Base-by-base conservation (phyloP, 192 early-diverging fungal species). In the Entophlyctis luteolus region DNA sequence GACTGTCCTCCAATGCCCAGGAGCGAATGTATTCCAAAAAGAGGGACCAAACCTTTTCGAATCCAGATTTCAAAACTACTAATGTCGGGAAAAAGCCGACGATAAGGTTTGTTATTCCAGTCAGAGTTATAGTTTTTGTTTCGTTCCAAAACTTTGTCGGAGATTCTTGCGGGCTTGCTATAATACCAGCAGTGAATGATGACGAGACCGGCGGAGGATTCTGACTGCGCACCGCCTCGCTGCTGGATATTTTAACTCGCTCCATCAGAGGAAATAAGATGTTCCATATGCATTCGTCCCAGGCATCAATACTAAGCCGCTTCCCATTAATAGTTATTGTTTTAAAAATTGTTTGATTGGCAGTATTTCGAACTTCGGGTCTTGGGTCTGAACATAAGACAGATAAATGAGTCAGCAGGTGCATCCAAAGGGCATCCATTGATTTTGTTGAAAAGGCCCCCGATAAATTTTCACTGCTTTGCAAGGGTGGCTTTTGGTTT, bases 301-400 rank as follows among this genome's bases (percentile, higher is more conserved):
- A 96, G 8, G 89, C 78, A 38, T 88, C 80, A 33, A 75, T 65
- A 20, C 84, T 84, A 18, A 99, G 79, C 16, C 81, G 67, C 31
- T 67, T 65, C 5, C 92, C 97, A 67, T 96, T 93, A 79, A 96
- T 91, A 39, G 88, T 86, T 36, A 99, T 88, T 3, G 95, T 93
- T 48, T 94, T 82, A 73, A 96, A 95, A 48, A 99, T 77, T 2
- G 95, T 98, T 72, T 98, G 97, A 48, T 90, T 91, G 18, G 94
- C 93, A 14, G 90, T 89, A 68, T 95, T 92, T 27, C 97, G 83
- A 8, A 99, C 94, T 68, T 98, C 94, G 0, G 92, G 90, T 16
- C 95, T 78, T 4, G 63, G 62, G 66, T 99, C 97, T 14, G 88
- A 86, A 55, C 93, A 94, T 25, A 94, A 81, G 18, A 83, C 77